Percentiles rank a stretch among this genome's conserved stretches.
These are phyloP conservation scores for Thalassiosira exigua DNA, from an alignment of 352 stramenopile species.

Conservation along the genomic window DNA sequence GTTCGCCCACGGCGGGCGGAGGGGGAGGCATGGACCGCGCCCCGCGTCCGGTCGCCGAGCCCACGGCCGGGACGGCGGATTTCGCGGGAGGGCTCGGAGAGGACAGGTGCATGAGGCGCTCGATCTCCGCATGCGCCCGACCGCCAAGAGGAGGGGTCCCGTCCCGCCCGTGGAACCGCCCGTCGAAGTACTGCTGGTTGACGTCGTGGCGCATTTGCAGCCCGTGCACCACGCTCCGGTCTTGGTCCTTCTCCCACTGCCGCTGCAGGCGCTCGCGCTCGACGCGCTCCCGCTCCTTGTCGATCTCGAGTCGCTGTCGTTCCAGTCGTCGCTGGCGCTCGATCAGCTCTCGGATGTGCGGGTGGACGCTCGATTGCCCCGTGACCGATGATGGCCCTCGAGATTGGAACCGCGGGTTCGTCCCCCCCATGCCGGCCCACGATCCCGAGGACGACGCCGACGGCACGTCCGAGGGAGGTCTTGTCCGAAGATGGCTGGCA, in stretches of 20 bases:
- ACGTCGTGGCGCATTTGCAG: conserved; percentile 28
- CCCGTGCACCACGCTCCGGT: conserved; percentile 20
- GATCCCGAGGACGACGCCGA: conserved; percentile 11
- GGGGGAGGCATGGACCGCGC: background rate
- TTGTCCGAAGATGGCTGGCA: background rate
- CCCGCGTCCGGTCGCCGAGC: too few relatives aligned
- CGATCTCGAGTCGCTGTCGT: background rate
- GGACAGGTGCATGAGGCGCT: background rate
- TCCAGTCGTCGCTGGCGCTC: too few relatives aligned
- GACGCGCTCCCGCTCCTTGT: background rate
- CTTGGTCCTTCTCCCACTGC: background rate
- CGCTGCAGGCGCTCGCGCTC: background rate
- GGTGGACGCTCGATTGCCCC: conserved; percentile 9
- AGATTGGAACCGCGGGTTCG: conserved; percentile 3
- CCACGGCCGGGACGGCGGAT: background rate
- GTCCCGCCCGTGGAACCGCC: background rate
- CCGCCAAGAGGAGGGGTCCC: background rate
- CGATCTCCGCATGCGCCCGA: too few relatives aligned
- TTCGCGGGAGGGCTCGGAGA: background rate
- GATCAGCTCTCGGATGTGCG: conserved; percentile 33
- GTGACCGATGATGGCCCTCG: background rate
- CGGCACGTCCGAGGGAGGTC: conserved; percentile 7
- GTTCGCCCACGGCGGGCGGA: background rate
- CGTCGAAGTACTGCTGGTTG: conserved; percentile 9
- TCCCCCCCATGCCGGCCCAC: background rate